phyloP scores from a whole-genome alignment of 176 grass and related monocot species.

The Oryza brachyantha region DNA sequence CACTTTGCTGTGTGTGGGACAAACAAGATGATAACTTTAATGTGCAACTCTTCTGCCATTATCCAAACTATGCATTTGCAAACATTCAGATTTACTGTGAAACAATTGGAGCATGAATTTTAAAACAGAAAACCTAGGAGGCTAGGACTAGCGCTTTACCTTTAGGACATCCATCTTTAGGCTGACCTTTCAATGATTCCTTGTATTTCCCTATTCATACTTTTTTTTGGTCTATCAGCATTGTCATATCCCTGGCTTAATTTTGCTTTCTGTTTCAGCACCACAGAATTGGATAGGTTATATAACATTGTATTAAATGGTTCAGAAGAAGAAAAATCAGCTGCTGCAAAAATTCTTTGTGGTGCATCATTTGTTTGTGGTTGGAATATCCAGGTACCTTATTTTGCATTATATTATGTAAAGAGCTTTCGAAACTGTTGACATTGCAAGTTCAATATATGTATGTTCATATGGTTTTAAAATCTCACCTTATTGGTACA shows the following conservation, averaged over 20 bases:
- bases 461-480: neutral
- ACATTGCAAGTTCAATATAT: neutral
- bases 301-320: constrained; percentile 74
- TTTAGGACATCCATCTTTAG: neutral
- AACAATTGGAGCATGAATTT: neutral
- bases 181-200: neutral
- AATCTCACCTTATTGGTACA: neutral
- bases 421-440: neutral
- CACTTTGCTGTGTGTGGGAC: neutral
- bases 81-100: neutral
- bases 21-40: neutral
- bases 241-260: constrained; percentile 6
- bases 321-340: constrained; percentile 85
- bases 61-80: neutral
- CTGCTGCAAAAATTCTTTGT: constrained; percentile 90
- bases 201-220: constrained; percentile 13
- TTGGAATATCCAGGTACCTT: constrained; percentile 95
- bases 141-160: neutral
- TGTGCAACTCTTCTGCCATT: neutral
- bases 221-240: neutral
- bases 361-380: constrained; percentile 79
- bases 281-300: constrained; percentile 78
- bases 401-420: neutral
- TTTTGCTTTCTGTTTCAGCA: constrained; percentile 46
- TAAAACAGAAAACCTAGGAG: neutral